Evolutionary conservation across 129 eudicot species (phyloP).

Genomic region (Flaveria brownii): DNA sequence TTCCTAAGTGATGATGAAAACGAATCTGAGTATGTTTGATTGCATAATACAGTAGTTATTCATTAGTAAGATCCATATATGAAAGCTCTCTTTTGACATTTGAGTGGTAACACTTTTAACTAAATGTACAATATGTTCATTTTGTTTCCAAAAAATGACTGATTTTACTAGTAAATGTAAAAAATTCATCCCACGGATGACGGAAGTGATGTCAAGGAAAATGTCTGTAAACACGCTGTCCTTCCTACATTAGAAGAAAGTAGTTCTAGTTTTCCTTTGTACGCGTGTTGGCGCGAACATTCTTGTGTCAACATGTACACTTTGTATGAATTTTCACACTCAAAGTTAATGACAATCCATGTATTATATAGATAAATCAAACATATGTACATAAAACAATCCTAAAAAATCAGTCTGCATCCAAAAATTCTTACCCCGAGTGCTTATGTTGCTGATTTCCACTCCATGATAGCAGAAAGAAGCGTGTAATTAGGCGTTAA

Average conservation of each 20-base stretch:
- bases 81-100: no score
- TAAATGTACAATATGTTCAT: no score
- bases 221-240: neutral
- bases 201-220: no score
- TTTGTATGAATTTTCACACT: neutral
- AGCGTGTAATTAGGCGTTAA: constrained; percentile 71
- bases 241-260: no score
- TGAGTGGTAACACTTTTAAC: no score
- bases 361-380: neutral
- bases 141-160: neutral
- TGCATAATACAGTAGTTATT: no score
- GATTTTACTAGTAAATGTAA: neutral
- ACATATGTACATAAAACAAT: neutral
- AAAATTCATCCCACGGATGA: no score
- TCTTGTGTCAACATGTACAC: neutral
- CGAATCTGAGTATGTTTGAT: no score
- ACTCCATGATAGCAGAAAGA: constrained; percentile 66
- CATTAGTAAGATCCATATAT: no score
- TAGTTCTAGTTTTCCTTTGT: no score
- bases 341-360: constrained; percentile 6
- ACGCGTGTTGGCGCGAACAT: no score
- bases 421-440: constrained; percentile 5
- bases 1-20: neutral
- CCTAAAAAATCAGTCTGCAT: constrained; percentile 11
- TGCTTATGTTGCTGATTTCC: constrained; percentile 56